Evolutionary conservation across 2,329 filamentous ascomycete genomes (phyloP).

Genomic region (Paramyrothecium sp.): DNA sequence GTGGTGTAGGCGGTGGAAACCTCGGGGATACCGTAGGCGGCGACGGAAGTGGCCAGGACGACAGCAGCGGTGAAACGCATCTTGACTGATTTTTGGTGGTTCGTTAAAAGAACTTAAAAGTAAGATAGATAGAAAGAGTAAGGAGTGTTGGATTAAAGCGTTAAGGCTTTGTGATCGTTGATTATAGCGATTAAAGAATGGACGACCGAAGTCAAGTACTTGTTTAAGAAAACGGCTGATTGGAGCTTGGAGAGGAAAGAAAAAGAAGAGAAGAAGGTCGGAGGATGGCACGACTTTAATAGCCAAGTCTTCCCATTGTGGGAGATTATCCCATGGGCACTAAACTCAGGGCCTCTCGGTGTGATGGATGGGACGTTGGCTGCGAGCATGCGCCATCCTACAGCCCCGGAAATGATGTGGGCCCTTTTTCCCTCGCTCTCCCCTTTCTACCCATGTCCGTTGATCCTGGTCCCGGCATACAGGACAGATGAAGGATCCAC

Average conservation of each 20-base stretch:
- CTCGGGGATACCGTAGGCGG: constrained; percentile 25
- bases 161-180: constrained; percentile 28
- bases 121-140: constrained; percentile 22
- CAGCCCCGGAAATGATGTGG: constrained; percentile 3
- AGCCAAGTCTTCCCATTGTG: too few relatives aligned
- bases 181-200: constrained; percentile 44
- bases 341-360: constrained; percentile 18
- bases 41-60: constrained; percentile 40
- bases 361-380: constrained; percentile 12
- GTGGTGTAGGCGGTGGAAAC: constrained; percentile 55
- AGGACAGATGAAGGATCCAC: neutral
- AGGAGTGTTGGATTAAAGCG: constrained; percentile 29
- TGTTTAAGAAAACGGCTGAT: constrained; percentile 38
- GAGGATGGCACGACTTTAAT: constrained; percentile 48
- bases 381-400: constrained; percentile 12
- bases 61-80: constrained; percentile 60
- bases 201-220: constrained; percentile 55
- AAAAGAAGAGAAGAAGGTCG: constrained; percentile 20
- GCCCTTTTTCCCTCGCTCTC: constrained; percentile 7
- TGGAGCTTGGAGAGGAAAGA: constrained; percentile 38
- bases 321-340: constrained; percentile 15
- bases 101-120: constrained; percentile 23
- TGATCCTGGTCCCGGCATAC: neutral
- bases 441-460: neutral
- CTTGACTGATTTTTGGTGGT: constrained; percentile 44